phyloP scores from a whole-genome alignment of 768 basidiomycete genomes.

The Boletus vinaceobasis region DNA sequence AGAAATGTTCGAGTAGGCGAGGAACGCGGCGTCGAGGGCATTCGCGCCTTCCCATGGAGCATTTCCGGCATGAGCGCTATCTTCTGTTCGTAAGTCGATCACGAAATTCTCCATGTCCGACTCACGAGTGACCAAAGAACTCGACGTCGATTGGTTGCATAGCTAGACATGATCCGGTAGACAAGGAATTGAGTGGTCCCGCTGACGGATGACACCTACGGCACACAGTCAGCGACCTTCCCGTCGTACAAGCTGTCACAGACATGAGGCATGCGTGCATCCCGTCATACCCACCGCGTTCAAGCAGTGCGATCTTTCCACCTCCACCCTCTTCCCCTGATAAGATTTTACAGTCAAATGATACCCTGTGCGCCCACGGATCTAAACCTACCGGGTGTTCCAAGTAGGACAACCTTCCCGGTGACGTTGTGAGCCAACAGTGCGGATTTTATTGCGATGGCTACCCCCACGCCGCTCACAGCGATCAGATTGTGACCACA shows the following conservation, averaged over 20 bases:
- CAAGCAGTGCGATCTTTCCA: conserved; percentile 72
- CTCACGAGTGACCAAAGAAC: conserved; percentile 72
- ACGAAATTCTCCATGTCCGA: conserved; percentile 2
- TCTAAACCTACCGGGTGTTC: conserved; percentile 60
- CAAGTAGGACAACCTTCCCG: conserved; percentile 70
- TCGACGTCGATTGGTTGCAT: conserved; percentile 65
- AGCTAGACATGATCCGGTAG: conserved; percentile 55
- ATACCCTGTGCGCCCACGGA: background rate
- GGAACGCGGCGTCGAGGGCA: conserved; percentile 83
- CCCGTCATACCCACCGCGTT: conserved; percentile 71
- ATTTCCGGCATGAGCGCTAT: conserved; percentile 73
- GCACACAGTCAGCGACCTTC: conserved; percentile 11
- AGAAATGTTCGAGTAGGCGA: conserved; percentile 77
- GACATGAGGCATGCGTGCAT: conserved; percentile 84
- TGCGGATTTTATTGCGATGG: conserved; percentile 69
- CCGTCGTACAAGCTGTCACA: conserved; percentile 11
- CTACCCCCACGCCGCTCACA: conserved; percentile 69
- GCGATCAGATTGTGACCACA: conserved; percentile 87
- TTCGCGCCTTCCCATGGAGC: conserved; percentile 87
- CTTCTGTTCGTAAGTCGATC: conserved; percentile 6
- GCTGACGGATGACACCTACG: conserved; percentile 70
- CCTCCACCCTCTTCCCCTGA: conserved; percentile 76
- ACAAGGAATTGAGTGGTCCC: conserved; percentile 50
- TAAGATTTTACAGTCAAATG: conserved; percentile 5
- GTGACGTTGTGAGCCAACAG: conserved; percentile 57